Percentiles rank a stretch among this genome's conserved stretches.
Evolutionary conservation across 202 grass and related monocot species (phyloP).

Genomic region (Bolboschoenoplectus hybrid): DNA sequence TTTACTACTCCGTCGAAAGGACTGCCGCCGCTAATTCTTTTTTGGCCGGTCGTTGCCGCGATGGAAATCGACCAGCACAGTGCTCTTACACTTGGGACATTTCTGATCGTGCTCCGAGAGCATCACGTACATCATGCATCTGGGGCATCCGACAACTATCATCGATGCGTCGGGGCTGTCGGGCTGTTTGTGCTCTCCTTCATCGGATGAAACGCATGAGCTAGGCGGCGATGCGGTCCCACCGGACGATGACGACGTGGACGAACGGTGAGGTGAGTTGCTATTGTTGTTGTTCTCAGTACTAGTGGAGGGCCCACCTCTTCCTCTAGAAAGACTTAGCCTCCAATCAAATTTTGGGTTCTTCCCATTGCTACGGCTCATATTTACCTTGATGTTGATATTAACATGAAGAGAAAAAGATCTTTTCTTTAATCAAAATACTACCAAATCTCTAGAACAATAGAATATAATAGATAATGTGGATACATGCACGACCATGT

Average conservation of each 20-base stretch:
- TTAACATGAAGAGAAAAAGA: background rate
- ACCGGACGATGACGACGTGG: slow-evolving; percentile 52
- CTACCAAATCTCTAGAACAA: background rate
- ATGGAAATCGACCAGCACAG: slow-evolving; percentile 83
- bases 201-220: slow-evolving; percentile 95
- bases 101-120: slow-evolving; percentile 83
- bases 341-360: slow-evolving; percentile 64
- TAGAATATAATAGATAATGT: slow-evolving; percentile 26
- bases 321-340: slow-evolving; percentile 55
- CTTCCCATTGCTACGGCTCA: slow-evolving; percentile 87
- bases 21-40: slow-evolving; percentile 45
- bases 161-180: slow-evolving; percentile 48
- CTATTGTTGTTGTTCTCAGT: slow-evolving; percentile 26
- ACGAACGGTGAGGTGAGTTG: slow-evolving; percentile 55
- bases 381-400: slow-evolving; percentile 38
- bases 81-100: slow-evolving; percentile 89
- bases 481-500: background rate
- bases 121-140: slow-evolving; percentile 98
- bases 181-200: slow-evolving; percentile 47
- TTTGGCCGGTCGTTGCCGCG: slow-evolving; percentile 42
- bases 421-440: background rate
- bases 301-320: slow-evolving; percentile 43
- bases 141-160: slow-evolving; percentile 80
- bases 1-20: slow-evolving; percentile 49
- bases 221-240: slow-evolving; percentile 66